These are phyloP conservation scores for Exophiala phaeomuriformis DNA, from an alignment of 2,329 filamentous ascomycete species.

Conservation along the genomic window DNA sequence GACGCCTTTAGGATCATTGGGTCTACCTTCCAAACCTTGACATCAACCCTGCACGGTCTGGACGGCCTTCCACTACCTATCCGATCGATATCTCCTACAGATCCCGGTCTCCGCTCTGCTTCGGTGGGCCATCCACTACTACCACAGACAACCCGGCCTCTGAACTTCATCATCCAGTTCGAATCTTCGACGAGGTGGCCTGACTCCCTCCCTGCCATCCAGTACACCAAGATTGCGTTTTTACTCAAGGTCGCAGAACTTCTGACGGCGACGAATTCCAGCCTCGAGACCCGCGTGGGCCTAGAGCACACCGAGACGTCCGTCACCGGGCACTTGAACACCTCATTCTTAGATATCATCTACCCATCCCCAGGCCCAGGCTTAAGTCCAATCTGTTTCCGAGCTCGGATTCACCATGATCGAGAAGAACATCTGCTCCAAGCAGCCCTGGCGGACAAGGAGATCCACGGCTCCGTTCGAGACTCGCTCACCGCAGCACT, in stretches of 20 bases:
- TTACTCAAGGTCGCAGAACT: constrained; percentile 65
- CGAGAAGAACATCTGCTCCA: constrained; percentile 75
- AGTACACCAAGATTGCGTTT: constrained; percentile 89
- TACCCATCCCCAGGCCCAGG: constrained; percentile 47
- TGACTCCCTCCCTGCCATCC: constrained; percentile 81
- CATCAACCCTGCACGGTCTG: constrained; percentile 61
- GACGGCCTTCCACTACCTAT: constrained; percentile 83
- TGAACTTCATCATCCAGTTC: constrained; percentile 80
- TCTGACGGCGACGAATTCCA: constrained; percentile 55
- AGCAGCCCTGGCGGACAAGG: constrained; percentile 64
- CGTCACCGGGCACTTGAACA: constrained; percentile 21
- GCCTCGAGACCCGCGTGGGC: constrained; percentile 63
- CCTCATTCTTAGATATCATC: constrained; percentile 59
- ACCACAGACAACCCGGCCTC: constrained; percentile 41
- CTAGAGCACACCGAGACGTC: constrained; percentile 60
- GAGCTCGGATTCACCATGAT: constrained; percentile 81
- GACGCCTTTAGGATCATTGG: constrained; percentile 25
- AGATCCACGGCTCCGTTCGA: constrained; percentile 58
- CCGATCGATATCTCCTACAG: constrained; percentile 67
- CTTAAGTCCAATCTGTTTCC: constrained; percentile 59
- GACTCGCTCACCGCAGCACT: constrained; percentile 65
- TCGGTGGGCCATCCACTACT: constrained; percentile 37
- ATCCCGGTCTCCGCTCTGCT: constrained; percentile 65
- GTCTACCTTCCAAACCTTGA: constrained; percentile 58
- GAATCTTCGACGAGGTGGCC: constrained; percentile 93